Evolutionary conservation across 805 yeast genomes (phyloP), one percentile per base, ranked within the genome.

Genomic region (Zygosaccharomyces bailii): DNA sequence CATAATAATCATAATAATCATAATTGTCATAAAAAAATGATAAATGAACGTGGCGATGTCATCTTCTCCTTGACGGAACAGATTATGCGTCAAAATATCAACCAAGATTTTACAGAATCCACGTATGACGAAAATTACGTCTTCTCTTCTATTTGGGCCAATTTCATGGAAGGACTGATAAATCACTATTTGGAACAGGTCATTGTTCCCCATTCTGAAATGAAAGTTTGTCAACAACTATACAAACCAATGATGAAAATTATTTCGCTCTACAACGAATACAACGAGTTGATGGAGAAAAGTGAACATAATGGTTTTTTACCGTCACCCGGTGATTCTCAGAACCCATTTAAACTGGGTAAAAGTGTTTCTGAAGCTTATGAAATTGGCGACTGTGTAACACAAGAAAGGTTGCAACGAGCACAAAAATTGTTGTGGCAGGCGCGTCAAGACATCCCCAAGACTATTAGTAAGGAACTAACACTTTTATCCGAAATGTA

Each of bases 211-310:
- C 57, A 53, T 14, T 63, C 67, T 13, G 69, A 65, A 44, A 57
- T 57, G 58, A 65, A 64, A 43, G 67, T 65, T 30, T 64, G 68
- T 25, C 66, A 60, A 46, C 68, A 65, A 35, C 43, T 65, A 29
- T 62, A 63, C 45, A 64, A 62, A 34, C 68, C 68, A 25, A 64
- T 64, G 68, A 63, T 64, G 66, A 61, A 63, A 42, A 64, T 63
- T 17, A 64, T 63, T 27, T 60, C 67, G 2, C 48, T 63, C 17
- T 63, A 63, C 49, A 63, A 63, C 42, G 67, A 63, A 45, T 63
- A 63, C 34, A 63, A 63, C 44, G 68, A 63, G 31, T 39, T 63
- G 20, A 63, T 63, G 55, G 68, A 61, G 32, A 63, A 62, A 44
- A 60, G 66, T 44, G 66, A 61, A 40, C 51, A 56, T n/a, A 61